Conservation (phyloP, 768 basidiomycete genomes). For the Leucogyrophana mollusca region DNA sequence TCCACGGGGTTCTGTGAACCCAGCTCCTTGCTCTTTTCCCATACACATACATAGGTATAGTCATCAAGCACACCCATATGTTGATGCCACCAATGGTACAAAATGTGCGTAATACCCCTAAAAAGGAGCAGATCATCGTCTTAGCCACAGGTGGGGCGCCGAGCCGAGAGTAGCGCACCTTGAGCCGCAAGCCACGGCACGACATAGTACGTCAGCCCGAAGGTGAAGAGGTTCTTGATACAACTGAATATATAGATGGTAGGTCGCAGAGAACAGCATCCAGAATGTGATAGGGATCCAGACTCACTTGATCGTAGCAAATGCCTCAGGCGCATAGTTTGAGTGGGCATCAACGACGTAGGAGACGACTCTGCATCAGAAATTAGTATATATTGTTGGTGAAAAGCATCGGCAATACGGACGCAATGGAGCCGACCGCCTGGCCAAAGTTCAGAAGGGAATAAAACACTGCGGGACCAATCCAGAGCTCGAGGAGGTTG, state of each 20-base stretch:
- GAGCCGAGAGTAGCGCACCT: constrained; percentile 2
- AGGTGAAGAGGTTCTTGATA: constrained; percentile 11
- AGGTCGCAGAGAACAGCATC: not conserved
- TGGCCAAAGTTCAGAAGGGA: constrained; percentile 9
- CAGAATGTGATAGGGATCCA: not conserved
- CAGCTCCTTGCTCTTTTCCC: constrained; percentile 37
- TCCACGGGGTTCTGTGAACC: not conserved
- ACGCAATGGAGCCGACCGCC: constrained; percentile 6
- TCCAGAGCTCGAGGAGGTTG: constrained; percentile 7
- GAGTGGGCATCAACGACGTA: constrained; percentile 11
- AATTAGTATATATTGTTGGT: not conserved
- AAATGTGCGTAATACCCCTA: constrained; percentile 38
- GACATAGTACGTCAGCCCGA: constrained; percentile 12
- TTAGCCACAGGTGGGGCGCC: constrained; percentile 20
- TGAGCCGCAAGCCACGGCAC: constrained; percentile 6
- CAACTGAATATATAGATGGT: no score
- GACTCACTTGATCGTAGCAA: constrained; percentile 8
- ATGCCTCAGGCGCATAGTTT: constrained; percentile 8
- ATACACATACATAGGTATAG: constrained; percentile 43
- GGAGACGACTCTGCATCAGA: constrained; percentile 1
- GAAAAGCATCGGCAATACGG: not conserved
- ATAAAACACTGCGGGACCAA: constrained; percentile 6
- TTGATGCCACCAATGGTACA: constrained; percentile 41
- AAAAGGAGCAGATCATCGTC: constrained; percentile 46
- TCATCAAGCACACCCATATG: constrained; percentile 39